Conservation (phyloP, 192 early-diverging fungal genomes). For the Kappamyces sp. region DNA sequence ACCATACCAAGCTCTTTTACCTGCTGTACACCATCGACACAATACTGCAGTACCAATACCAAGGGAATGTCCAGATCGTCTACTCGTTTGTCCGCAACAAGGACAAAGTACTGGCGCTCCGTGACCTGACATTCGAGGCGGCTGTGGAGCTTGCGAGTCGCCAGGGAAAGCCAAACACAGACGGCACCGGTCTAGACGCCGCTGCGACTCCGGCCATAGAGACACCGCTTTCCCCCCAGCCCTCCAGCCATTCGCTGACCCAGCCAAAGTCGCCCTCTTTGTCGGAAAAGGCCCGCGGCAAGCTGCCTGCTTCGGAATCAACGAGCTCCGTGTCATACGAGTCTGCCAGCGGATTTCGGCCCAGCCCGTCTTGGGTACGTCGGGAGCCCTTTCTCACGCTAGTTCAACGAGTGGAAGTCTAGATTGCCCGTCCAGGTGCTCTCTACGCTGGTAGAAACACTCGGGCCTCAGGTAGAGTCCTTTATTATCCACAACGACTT, state of each 20-base stretch:
- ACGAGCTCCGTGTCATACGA: slow-evolving; percentile 17
- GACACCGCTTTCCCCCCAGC: background rate
- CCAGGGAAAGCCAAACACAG: background rate
- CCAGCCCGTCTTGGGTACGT: slow-evolving; percentile 66
- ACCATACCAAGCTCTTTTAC: slow-evolving; percentile 68
- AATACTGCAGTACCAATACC: slow-evolving; percentile 72
- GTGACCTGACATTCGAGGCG: slow-evolving; percentile 57
- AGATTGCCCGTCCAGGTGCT: slow-evolving; percentile 68
- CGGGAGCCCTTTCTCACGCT: background rate
- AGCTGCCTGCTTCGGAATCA: slow-evolving; percentile 44
- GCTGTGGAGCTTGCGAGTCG: slow-evolving; percentile 40
- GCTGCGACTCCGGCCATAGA: background rate
- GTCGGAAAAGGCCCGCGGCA: slow-evolving; percentile 75
- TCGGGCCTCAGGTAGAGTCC: slow-evolving; percentile 64
- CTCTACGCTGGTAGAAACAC: slow-evolving; percentile 53
- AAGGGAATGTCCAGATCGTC: slow-evolving; percentile 72
- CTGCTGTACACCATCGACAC: slow-evolving; percentile 77
- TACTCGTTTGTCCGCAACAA: slow-evolving; percentile 75
- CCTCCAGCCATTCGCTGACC: background rate
- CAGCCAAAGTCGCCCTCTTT: slow-evolving; percentile 30
- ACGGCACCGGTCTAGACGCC: background rate
- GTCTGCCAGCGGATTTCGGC: slow-evolving; percentile 53
- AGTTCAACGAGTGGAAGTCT: slow-evolving; percentile 58
- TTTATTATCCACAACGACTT: slow-evolving; percentile 51
- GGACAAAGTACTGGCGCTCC: slow-evolving; percentile 61